Conservation (phyloP, 345 rosid species). For the Populus ilicifolia region DNA sequence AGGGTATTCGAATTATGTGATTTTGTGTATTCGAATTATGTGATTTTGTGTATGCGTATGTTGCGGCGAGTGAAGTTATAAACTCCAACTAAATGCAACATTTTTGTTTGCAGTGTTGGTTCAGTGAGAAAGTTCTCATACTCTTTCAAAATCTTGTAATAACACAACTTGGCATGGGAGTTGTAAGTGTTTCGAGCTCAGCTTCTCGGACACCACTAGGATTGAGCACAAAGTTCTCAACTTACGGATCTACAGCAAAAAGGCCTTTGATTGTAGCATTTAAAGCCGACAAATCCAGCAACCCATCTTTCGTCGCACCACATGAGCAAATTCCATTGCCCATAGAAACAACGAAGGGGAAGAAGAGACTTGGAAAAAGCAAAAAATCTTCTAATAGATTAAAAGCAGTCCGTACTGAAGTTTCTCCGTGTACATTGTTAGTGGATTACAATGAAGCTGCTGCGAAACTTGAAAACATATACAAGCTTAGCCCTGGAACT, state of each 20-base stretch:
- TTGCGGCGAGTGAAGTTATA: neutral
- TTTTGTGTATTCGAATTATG: neutral
- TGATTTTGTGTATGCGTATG: neutral
- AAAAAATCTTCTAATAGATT: conserved; percentile 31
- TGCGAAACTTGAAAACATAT: conserved; percentile 76
- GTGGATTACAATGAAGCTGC: conserved; percentile 89
- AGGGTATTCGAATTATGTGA: neutral
- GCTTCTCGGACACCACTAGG: conserved; percentile 69
- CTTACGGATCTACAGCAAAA: conserved; percentile 32
- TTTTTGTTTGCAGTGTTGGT: conserved; percentile 26
- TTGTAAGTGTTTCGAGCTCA: conserved; percentile 76
- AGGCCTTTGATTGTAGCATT: conserved; percentile 66
- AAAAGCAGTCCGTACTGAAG: conserved; percentile 30
- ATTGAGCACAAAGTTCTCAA: conserved; percentile 39
- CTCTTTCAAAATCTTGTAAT: neutral
- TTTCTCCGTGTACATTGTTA: conserved; percentile 37
- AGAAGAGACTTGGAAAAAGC: conserved; percentile 41
- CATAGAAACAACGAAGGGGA: conserved; percentile 40
- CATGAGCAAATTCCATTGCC: conserved; percentile 46
- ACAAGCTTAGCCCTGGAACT: conserved; percentile 62
- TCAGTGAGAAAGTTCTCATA: conserved; percentile 4
- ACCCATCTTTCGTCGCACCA: conserved; percentile 44
- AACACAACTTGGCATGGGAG: conserved; percentile 64
- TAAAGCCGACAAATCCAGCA: conserved; percentile 52
- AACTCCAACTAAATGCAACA: conserved; percentile 9